phyloP scores from a whole-genome alignment of 495 filamentous ascomycete species.

The Penicillium goetzii region DNA sequence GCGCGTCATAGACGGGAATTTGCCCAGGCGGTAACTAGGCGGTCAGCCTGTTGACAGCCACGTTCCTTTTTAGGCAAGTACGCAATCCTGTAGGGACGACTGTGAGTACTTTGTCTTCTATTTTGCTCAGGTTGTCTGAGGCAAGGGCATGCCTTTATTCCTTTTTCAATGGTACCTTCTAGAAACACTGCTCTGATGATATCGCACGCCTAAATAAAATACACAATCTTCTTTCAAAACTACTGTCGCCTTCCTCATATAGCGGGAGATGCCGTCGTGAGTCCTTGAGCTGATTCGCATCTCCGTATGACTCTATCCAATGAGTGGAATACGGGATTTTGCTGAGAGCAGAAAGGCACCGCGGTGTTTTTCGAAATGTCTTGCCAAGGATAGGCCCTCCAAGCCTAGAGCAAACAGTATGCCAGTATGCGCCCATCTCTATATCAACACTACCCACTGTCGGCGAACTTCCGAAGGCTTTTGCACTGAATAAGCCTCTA shows the following conservation, averaged over 20 bases:
- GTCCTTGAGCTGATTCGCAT: neutral
- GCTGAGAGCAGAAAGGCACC: neutral
- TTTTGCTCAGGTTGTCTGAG: neutral
- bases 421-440: neutral
- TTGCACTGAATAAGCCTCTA: neutral
- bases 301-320: neutral
- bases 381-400: neutral
- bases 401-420: neutral
- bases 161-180: neutral
- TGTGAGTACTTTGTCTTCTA: neutral
- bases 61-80: neutral
- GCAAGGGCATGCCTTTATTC: neutral
- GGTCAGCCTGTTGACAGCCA: slow-evolving; percentile 1
- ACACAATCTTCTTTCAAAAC: neutral
- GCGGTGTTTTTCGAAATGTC: neutral
- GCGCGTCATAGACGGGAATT: slow-evolving; percentile 4
- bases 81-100: neutral
- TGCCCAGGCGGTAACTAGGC: neutral
- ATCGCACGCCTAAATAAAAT: neutral
- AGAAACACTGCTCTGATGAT: neutral
- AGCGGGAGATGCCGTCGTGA: neutral
- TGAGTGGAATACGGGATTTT: neutral
- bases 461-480: neutral
- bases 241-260: neutral
- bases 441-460: slow-evolving; percentile 1